Conservation (phyloP, 352 stramenopile genomes). For the Globisporangium viniferum region DNA sequence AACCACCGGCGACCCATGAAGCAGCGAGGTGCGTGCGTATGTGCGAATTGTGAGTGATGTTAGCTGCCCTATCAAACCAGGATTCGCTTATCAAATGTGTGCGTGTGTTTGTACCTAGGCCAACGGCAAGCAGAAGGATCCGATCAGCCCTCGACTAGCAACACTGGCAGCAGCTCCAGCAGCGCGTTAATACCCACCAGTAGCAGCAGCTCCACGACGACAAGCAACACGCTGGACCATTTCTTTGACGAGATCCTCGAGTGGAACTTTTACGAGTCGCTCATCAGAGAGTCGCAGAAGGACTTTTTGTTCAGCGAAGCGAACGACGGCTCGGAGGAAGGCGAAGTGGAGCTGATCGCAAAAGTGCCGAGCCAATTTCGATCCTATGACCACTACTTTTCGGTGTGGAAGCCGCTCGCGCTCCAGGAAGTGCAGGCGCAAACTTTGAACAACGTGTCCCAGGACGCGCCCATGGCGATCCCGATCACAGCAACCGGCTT, state of each 20-base stretch:
- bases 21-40: conserved; percentile 26
- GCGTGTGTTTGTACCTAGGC: background rate
- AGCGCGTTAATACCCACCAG: background rate
- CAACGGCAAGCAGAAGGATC: conserved; percentile 8
- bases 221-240: conserved; percentile 63
- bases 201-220: conserved; percentile 21
- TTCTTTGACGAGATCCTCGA: conserved; percentile 85
- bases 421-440: conserved; percentile 88
- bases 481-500: conserved; percentile 43
- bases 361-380: conserved; percentile 82
- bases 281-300: conserved; percentile 57
- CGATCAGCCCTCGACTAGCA: conserved; percentile 15
- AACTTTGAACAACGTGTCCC: conserved; percentile 73
- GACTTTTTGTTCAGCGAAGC: conserved; percentile 38
- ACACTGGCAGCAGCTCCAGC: conserved; percentile 17
- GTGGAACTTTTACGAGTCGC: conserved; percentile 70
- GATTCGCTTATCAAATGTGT: background rate
- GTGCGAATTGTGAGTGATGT: background rate
- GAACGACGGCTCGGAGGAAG: conserved; percentile 76
- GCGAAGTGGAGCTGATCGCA: conserved; percentile 51
- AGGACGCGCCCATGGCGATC: conserved; percentile 50
- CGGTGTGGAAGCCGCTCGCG: conserved; percentile 83
- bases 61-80: background rate
- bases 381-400: conserved; percentile 88
- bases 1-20: conserved; percentile 69